Base-by-base conservation (phyloP, 306 rosid genomes). In the Sicyos baderoa region DNA sequence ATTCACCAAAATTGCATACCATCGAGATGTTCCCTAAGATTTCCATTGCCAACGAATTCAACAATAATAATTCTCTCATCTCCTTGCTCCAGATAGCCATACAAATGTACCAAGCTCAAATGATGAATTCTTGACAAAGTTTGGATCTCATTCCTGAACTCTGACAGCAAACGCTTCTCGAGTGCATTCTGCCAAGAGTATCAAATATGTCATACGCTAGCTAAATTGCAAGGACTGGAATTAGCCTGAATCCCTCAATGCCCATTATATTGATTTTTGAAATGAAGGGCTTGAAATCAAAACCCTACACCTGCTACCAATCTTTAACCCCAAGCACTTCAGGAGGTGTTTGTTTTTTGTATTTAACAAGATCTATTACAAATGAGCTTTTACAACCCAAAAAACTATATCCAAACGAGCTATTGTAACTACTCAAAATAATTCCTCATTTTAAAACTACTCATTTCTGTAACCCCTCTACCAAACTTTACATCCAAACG, bases 141-240 rank as follows among this genome's bases (percentile, higher is more conserved):
- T 65, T 60, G 72, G 67, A 94, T 78, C 77, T 94, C 99, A 83
- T 94, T 94, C 87, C 76, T 88, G 86, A 94, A 94, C 87, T 88
- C 97, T 42, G n/a, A 1, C 32, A 75, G 73, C 47, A 84, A n/a
- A 56, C 76, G 59, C 78, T 48, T 88, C 74, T 83, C 85, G n/a
- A 71, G 79, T 9, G 49, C 61, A 51, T 79, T 76, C 99, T 94
- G 96, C 77, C 72, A 76, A 42, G 47, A 45, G 75, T 47, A 75
- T 70, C 40, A 45, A 37, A 19, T 55, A 82, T 74, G 59, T 60
- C 52, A 79, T 25, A 25, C 71, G 48, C 71, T 73, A 71, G 59
- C 27, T 49, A 16, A 54, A n/a, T 27, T 62, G 45, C 29, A 37
- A 37, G 44, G 44, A 6, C 44, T 37, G 44, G 44, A 37, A 37